Evolutionary conservation across 129 eudicot species (phyloP).

Genomic region (Arctium lappa): DNA sequence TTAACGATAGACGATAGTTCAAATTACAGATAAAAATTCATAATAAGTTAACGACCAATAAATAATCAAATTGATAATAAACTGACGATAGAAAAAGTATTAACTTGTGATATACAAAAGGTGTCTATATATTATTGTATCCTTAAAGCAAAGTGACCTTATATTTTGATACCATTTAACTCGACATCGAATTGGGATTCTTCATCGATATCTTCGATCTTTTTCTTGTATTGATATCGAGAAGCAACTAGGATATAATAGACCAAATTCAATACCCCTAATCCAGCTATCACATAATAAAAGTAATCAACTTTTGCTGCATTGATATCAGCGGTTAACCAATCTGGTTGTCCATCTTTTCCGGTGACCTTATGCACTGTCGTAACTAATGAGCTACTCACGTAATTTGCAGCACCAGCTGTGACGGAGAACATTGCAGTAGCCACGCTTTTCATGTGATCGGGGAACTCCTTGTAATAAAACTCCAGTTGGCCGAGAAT

Average conservation of each 20-base stretch:
- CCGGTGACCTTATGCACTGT: conserved; percentile 54
- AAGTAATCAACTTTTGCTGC: conserved; percentile 63
- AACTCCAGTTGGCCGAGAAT: conserved; percentile 80
- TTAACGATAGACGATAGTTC: too few species aligned
- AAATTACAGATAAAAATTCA: too few species aligned
- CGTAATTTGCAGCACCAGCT: conserved; percentile 56
- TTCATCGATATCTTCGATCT: conserved; percentile 23
- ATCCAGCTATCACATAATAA: conserved; percentile 57
- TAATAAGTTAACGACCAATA: too few species aligned
- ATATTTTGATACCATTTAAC: conserved; percentile 34
- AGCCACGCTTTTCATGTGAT: conserved; percentile 66
- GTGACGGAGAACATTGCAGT: conserved; percentile 38
- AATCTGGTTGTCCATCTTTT: conserved; percentile 53
- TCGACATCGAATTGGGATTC: conserved; percentile 44
- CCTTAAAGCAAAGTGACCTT: not conserved
- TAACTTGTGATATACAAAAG: not conserved
- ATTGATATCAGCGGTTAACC: conserved; percentile 74
- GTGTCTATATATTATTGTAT: not conserved
- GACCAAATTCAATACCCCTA: conserved; percentile 63
- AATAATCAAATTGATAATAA: not conserved
- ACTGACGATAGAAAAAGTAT: not conserved
- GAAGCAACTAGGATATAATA: conserved; percentile 62
- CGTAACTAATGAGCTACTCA: conserved; percentile 50
- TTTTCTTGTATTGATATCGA: conserved; percentile 53
- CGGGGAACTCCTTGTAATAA: conserved; percentile 87